Evolutionary conservation across 2,329 filamentous ascomycete genomes (phyloP).

Genomic region (Fusarium circinatum): DNA sequence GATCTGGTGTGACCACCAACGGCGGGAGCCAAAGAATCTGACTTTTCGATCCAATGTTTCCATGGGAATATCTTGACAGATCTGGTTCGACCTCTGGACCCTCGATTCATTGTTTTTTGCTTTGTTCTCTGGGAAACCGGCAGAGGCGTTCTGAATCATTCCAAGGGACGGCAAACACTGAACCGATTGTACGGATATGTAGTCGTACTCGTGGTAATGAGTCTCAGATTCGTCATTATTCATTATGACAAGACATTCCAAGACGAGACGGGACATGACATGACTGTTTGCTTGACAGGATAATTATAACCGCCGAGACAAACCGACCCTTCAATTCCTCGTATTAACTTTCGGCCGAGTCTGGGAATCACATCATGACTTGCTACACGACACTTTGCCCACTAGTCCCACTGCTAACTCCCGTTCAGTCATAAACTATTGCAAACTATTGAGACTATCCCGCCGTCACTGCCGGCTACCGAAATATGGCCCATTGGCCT

Average conservation of each 20-base stretch:
- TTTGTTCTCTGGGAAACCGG: conserved; percentile 19
- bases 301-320: background rate
- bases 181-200: background rate
- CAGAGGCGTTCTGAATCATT: conserved; percentile 3
- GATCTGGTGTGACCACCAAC: conserved; percentile 24
- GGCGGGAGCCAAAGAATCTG: conserved; percentile 8
- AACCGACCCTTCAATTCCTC: conserved; percentile 7
- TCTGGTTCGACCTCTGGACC: conserved; percentile 63
- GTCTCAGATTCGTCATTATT: conserved; percentile 1
- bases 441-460: conserved; percentile 32
- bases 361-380: background rate
- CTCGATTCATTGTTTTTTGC: conserved; percentile 48
- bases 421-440: conserved; percentile 1
- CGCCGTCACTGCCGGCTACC: conserved; percentile 37
- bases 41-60: conserved; percentile 4
- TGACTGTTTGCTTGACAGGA: background rate
- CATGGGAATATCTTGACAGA: background rate
- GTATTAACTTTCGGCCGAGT: conserved; percentile 22
- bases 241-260: background rate
- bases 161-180: background rate
- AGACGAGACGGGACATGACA: background rate
- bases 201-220: background rate
- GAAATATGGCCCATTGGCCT: conserved; percentile 18
- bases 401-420: conserved; percentile 43
- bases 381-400: conserved; percentile 13